phyloP scores from a whole-genome alignment of 2,329 filamentous ascomycete genomes.

The Venturia effusa region DNA sequence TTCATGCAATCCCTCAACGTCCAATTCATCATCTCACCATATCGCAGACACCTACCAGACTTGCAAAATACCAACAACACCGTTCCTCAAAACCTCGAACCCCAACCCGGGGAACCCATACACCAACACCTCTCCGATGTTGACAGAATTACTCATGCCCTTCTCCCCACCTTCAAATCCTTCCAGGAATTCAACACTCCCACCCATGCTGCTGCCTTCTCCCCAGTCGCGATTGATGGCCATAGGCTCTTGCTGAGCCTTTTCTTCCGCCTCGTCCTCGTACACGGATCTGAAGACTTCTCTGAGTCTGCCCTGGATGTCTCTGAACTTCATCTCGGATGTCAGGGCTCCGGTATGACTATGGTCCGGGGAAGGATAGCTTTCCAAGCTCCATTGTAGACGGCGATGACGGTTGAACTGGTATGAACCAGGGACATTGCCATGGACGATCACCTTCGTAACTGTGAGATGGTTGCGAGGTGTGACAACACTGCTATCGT shows the following conservation, averaged over 20 bases:
- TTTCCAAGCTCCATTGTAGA: conserved; percentile 69
- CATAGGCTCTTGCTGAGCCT: conserved; percentile 53
- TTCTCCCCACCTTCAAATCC: conserved; percentile 39
- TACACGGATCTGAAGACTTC: conserved; percentile 60
- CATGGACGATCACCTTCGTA: conserved; percentile 86
- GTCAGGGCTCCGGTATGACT: conserved; percentile 31
- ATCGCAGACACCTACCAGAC: conserved; percentile 38
- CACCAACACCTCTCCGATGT: conserved; percentile 66
- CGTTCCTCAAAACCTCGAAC: conserved; percentile 93
- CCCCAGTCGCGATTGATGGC: conserved; percentile 85
- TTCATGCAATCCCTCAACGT: background rate
- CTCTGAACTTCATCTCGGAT: conserved; percentile 70
- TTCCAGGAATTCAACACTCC: conserved; percentile 27
- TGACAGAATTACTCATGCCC: conserved; percentile 25
- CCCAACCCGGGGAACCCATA: conserved; percentile 90
- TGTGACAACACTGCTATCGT: conserved; percentile 17
- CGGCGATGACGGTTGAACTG: conserved; percentile 91
- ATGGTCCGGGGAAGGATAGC: background rate
- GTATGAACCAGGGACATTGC: conserved; percentile 90
- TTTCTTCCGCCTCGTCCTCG: conserved; percentile 42
- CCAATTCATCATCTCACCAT: background rate
- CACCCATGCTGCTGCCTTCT: conserved; percentile 75
- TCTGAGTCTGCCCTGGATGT: conserved; percentile 58
- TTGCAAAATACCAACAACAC: conserved; percentile 77
- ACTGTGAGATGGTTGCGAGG: conserved; percentile 59